Base-by-base conservation (phyloP, 768 basidiomycete genomes). In the Hygrocybe punicea region DNA sequence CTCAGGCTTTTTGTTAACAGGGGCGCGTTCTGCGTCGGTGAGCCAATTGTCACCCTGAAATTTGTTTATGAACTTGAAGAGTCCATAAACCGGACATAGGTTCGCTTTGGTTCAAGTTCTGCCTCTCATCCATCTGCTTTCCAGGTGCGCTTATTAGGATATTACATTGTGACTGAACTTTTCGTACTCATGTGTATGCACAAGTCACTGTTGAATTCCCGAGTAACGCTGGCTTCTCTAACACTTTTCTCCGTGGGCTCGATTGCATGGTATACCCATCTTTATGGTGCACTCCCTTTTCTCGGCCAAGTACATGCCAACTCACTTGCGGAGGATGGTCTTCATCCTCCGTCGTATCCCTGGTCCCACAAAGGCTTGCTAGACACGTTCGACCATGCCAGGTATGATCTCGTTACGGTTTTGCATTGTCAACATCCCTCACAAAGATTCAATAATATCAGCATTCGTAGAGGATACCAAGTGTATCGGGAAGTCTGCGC, bases 401-500 rank as follows among this genome's bases (percentile, higher is more conserved):
- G 93, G 96, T 94, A 78, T 71, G 82, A 77, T 57, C 51, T 51
- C 42, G 62, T 65, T 58, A 61, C 33, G 44, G 45, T 56, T 10
- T 59, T 54, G 61, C 53, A 36, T 24, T 17, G 57, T 49, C 39
- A 52, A 44, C 47, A 59, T 56, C 51, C 19, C 34, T 59, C 58
- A 61, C 50, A 57, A 55, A 40, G 55, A 47, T 57, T 37, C 35
- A 36, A 42, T 53, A 56, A 16, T 62, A 42, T 19, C 51, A 96
- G 94, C 73, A 95, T 98, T 68, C 93, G 95, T 66, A 83, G 96
- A 69, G 95, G 93, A 39, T 95, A 91, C 79, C 86, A 90, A 73
- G 97, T 99, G 56, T 99, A 99, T 81, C 92, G 94, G 62, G 96
- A 99, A 76, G 97, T 99, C 56, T 99, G 97, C 71, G 92, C 97